Evolutionary conservation across 2,329 filamentous ascomycete genomes (phyloP).

Genomic region (Aspergillus clavatus): DNA sequence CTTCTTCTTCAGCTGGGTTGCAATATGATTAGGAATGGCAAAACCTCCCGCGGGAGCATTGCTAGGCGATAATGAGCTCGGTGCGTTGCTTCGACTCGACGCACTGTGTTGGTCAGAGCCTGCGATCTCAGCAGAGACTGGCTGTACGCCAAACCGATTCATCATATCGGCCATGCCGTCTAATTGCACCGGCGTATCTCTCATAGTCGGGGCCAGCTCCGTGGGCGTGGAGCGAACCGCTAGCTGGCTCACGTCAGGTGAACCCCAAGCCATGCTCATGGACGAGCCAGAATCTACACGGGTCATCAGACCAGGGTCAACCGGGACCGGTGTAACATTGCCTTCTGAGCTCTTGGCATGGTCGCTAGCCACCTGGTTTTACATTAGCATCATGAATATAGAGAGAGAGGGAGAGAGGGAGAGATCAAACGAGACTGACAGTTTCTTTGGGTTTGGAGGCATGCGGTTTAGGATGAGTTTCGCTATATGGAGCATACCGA

Average conservation of each 20-base stretch:
- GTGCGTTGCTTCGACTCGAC: constrained; percentile 2
- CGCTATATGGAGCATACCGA: constrained; percentile 36
- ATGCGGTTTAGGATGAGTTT: constrained; percentile 10
- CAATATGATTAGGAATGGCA: neutral
- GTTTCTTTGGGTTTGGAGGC: constrained; percentile 5
- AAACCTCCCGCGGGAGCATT: constrained; percentile 1
- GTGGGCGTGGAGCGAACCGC: neutral
- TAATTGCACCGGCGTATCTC: neutral
- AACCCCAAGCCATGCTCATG: neutral
- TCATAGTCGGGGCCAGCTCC: neutral
- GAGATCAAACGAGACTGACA: constrained; percentile 1
- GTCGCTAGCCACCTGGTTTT: constrained; percentile 2
- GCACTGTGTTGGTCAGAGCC: constrained; percentile 1
- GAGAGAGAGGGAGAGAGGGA: too few species aligned
- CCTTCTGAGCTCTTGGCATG: neutral
- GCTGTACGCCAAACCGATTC: neutral
- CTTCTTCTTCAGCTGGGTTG: constrained; percentile 3
- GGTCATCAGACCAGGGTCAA: neutral
- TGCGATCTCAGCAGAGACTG: neutral
- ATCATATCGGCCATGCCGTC: neutral
- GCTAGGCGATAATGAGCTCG: constrained; percentile 1
- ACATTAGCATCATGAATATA: too few species aligned
- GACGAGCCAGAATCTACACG: neutral
- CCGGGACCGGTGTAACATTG: neutral
- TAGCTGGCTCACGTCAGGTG: neutral